Evolutionary conservation across 2,329 filamentous ascomycete genomes (phyloP).

Genomic region (Colletotrichum costaricense): DNA sequence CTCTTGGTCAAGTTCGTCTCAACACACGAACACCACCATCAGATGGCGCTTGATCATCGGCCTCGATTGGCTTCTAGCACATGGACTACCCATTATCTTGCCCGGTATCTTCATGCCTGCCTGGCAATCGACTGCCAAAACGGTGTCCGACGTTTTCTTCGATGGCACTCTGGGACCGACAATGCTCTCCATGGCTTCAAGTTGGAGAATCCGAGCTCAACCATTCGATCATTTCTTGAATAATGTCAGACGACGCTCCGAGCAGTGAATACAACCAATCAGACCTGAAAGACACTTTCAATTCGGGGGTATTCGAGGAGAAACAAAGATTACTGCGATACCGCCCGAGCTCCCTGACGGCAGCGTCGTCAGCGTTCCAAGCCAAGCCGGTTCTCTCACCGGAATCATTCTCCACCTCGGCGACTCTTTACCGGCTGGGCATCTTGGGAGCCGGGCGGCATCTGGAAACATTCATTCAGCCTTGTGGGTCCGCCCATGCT

Average conservation of each 20-base stretch:
- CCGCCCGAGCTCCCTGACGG: neutral
- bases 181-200: neutral
- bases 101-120: neutral
- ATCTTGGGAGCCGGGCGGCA: slow-evolving; percentile 9
- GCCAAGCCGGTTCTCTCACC: neutral
- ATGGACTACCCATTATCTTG: too few relatives aligned
- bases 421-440: slow-evolving; percentile 28
- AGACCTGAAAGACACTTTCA: neutral
- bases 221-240: neutral
- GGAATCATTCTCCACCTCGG: slow-evolving; percentile 15
- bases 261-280: neutral
- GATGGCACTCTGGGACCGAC: neutral
- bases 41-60: too few relatives aligned
- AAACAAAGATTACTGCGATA: neutral
- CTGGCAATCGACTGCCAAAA: neutral
- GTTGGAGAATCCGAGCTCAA: neutral
- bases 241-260: too few relatives aligned
- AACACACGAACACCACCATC: neutral
- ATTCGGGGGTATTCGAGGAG: neutral
- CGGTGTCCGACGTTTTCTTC: too few relatives aligned
- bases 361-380: slow-evolving; percentile 17
- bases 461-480: slow-evolving; percentile 13
- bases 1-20: neutral
- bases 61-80: neutral
- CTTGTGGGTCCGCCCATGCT: slow-evolving; percentile 28